Evolutionary conservation across 2,329 filamentous ascomycete genomes (phyloP).

Genomic region (Talaromyces sp.): DNA sequence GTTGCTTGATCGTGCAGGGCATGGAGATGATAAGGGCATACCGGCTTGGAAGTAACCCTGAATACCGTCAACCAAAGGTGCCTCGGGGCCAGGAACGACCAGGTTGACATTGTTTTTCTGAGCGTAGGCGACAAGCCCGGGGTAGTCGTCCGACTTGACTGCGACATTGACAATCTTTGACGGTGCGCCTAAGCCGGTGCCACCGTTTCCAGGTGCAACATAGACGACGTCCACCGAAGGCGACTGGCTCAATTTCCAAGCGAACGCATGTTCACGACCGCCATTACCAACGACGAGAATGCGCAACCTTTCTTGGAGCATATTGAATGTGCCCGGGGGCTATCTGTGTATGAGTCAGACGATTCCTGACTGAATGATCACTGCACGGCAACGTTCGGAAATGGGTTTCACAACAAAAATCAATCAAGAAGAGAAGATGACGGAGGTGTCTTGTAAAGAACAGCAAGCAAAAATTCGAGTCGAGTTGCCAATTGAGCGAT

Average conservation of each 20-base stretch:
- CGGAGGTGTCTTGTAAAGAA: neutral
- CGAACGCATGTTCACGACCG: conserved; percentile 88
- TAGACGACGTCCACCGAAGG: conserved; percentile 70
- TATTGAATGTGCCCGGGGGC: conserved; percentile 23
- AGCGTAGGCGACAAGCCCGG: conserved; percentile 71
- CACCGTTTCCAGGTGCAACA: conserved; percentile 75
- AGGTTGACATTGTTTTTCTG: conserved; percentile 71
- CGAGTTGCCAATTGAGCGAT: neutral
- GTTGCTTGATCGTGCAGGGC: neutral
- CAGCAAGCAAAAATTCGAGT: neutral
- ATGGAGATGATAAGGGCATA: conserved; percentile 24
- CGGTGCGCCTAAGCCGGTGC: conserved; percentile 59
- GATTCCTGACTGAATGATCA: conserved; percentile 11
- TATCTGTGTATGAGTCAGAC: conserved; percentile 17
- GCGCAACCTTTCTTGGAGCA: conserved; percentile 53
- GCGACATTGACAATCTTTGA: conserved; percentile 69
- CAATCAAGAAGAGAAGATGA: neutral
- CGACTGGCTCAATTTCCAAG: conserved; percentile 89
- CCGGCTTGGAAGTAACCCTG: conserved; percentile 72
- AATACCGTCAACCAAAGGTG: conserved; percentile 87
- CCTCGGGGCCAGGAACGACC: conserved; percentile 86
- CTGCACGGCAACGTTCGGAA: neutral
- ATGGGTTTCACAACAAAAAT: neutral
- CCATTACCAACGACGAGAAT: conserved; percentile 90
- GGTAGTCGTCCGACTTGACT: conserved; percentile 73